These are phyloP conservation scores for Hansenula anomala DNA, from an alignment of 1,139 yeast species.

Conservation along the genomic window DNA sequence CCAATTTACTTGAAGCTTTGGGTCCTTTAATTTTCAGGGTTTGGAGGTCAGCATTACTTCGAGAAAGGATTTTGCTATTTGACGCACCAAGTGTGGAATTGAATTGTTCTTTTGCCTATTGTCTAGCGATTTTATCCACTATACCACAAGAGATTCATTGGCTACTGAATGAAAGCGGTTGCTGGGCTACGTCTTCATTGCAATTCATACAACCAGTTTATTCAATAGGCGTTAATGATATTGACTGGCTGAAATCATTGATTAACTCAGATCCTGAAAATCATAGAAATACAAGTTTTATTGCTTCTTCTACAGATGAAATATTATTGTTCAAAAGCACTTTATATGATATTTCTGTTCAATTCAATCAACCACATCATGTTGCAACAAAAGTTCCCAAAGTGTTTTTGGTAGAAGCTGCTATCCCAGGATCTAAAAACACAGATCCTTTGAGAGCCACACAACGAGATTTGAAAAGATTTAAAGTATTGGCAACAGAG, in stretches of 20 bases:
- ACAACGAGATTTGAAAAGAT: slow-evolving; percentile 30
- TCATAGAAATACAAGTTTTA: slow-evolving; percentile 31
- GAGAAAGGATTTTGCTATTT: slow-evolving; percentile 58
- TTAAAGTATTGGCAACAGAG: slow-evolving; percentile 27
- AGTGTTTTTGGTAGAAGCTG: slow-evolving; percentile 17
- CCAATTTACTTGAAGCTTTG: slow-evolving; percentile 42
- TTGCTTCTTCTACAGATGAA: slow-evolving; percentile 72
- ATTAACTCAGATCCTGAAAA: slow-evolving; percentile 11
- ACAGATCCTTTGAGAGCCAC: slow-evolving; percentile 28
- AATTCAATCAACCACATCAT: slow-evolving; percentile 28
- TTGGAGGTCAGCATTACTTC: slow-evolving; percentile 63
- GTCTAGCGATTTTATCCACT: slow-evolving; percentile 42
- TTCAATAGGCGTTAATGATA: slow-evolving; percentile 62
- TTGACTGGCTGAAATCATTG: slow-evolving; percentile 24
- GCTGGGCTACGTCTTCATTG: slow-evolving; percentile 21
- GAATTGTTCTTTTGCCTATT: slow-evolving; percentile 42
- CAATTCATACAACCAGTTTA: slow-evolving; percentile 47
- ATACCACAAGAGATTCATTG: slow-evolving; percentile 34
- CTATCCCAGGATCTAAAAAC: slow-evolving; percentile 12
- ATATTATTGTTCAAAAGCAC: slow-evolving; percentile 52
- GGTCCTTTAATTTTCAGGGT: slow-evolving; percentile 74
- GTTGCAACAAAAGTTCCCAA: slow-evolving; percentile 19
- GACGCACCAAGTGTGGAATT: slow-evolving; percentile 37
- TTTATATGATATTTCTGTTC: slow-evolving; percentile 49
- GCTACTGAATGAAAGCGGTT: slow-evolving; percentile 21